A percentile compares a stretch with the other conserved stretches of the same genome.
Conservation (phyloP, 2,329 filamentous ascomycete species). For the Alternaria atra region DNA sequence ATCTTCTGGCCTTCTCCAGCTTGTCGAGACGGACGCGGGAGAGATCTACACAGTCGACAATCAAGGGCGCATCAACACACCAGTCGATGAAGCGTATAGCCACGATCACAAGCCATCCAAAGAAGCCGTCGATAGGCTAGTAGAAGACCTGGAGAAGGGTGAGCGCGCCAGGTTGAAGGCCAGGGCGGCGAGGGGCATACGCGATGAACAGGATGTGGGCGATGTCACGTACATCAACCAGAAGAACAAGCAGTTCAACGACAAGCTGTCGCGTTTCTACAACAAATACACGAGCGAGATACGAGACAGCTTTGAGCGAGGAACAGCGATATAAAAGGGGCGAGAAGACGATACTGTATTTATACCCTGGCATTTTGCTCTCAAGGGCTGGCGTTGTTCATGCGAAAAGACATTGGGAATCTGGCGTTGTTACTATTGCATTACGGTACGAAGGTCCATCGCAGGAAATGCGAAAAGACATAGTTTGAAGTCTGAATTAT, state of each 20-base stretch:
- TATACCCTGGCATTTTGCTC: slow-evolving; percentile 38
- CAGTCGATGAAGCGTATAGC: slow-evolving; percentile 82
- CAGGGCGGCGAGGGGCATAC: slow-evolving; percentile 77
- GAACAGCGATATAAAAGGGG: slow-evolving; percentile 80
- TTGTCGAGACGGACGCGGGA: slow-evolving; percentile 88
- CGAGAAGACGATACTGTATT: slow-evolving; percentile 3
- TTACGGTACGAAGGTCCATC: not conserved
- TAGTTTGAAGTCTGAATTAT: not conserved
- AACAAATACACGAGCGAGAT: slow-evolving; percentile 99
- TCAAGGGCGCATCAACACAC: slow-evolving; percentile 89
- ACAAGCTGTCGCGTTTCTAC: slow-evolving; percentile 94
- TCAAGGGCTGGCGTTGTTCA: slow-evolving; percentile 12
- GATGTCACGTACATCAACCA: slow-evolving; percentile 99
- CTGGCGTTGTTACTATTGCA: not conserved
- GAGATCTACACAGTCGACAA: slow-evolving; percentile 94
- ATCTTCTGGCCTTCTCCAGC: slow-evolving; percentile 83
- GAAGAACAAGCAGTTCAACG: slow-evolving; percentile 99
- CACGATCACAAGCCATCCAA: slow-evolving; percentile 86
- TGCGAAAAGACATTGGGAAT: not conserved
- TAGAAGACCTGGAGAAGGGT: slow-evolving; percentile 84
- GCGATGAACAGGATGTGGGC: slow-evolving; percentile 75
- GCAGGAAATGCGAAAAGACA: rapidly evolving
- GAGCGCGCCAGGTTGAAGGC: slow-evolving; percentile 89
- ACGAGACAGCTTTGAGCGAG: slow-evolving; percentile 94
- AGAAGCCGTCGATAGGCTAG: slow-evolving; percentile 85